These are phyloP conservation scores for Aureobasidium subglaciale DNA, from an alignment of 2,329 filamentous ascomycete species.

Conservation along the genomic window DNA sequence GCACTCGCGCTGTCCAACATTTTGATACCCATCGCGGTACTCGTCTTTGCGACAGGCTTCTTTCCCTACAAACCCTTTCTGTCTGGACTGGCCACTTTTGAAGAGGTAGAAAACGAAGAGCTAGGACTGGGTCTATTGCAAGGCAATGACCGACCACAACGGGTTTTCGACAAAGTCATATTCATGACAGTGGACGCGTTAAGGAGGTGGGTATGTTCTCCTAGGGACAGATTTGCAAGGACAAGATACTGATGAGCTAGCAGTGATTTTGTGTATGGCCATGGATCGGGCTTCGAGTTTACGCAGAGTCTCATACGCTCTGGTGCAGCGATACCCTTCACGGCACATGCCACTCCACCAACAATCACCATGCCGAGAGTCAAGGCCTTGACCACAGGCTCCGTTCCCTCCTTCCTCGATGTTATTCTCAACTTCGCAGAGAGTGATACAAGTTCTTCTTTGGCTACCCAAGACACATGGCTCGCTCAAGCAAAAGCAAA, in stretches of 20 bases:
- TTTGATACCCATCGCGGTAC: slow-evolving; percentile 61
- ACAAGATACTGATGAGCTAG: slow-evolving; percentile 20
- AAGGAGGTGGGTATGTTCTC: slow-evolving; percentile 55
- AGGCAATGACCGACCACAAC: slow-evolving; percentile 49
- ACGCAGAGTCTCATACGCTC: slow-evolving; percentile 83
- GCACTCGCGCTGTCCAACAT: slow-evolving; percentile 60
- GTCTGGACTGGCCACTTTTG: slow-evolving; percentile 61
- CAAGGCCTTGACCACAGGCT: slow-evolving; percentile 95
- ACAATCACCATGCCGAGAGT: slow-evolving; percentile 98
- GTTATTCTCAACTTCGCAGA: slow-evolving; percentile 96
- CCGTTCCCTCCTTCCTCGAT: slow-evolving; percentile 95
- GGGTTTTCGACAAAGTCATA: slow-evolving; percentile 79
- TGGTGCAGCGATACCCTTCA: slow-evolving; percentile 84
- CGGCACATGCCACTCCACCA: slow-evolving; percentile 89
- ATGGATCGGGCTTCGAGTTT: slow-evolving; percentile 73
- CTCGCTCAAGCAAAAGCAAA: slow-evolving; percentile 72
- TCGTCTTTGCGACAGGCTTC: slow-evolving; percentile 79
- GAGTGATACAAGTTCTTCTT: slow-evolving; percentile 80
- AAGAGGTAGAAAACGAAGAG: slow-evolving; percentile 20
- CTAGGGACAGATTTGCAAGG: neutral
- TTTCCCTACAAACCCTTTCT: slow-evolving; percentile 97
- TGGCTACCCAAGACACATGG: slow-evolving; percentile 91
- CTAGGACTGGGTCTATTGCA: slow-evolving; percentile 9
- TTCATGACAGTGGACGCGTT: slow-evolving; percentile 98
- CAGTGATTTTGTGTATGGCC: slow-evolving; percentile 87